Evolutionary conservation across 2,329 filamentous ascomycete species (phyloP), one percentile per base, ranked within the genome.

Genomic region (Penicillium sp.): DNA sequence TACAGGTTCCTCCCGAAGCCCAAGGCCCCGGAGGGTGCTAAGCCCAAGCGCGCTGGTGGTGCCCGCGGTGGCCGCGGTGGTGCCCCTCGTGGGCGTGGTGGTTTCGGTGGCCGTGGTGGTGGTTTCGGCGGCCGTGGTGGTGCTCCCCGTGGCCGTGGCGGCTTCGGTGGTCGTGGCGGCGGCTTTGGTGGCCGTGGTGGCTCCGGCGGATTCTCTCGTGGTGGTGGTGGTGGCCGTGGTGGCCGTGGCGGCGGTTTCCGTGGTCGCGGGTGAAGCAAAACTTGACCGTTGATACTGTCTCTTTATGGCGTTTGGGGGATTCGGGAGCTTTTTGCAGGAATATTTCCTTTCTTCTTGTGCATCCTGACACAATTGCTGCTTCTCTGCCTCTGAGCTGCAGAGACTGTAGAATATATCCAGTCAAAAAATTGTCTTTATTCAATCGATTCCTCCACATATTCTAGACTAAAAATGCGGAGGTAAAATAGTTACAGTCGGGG

Each of bases 1-100:
- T 42, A 18, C 57, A 82, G 80, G 64, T 98, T 98, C 81, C 78
- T 97, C 52, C 93, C 93, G 57, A 95, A 91, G 79, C 92, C 92
- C 47, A 96, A 96, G 79, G 76, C 80, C 44, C 75, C 76, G 52
- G 79, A 78, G 64, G 78, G 87, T 66, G 82, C 84, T 54, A 89
- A 87, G 75, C 78, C 84, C 50, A 87, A 87, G 75, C 82, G 82
- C 64, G 81, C 82, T 40, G 85, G 83, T 59, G 86, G 86, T 56
- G 79, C 76, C 45, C 33, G 33, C 64, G 64, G 78, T 50, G 64
- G 57, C 46, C 61, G 63, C 50, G 65, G 67, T 48, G 68, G 66
- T 27, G 65, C 66, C 46, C 60, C 61, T 31, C 56, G 66, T 47
- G 67, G 55, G 23, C 53, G 57, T 44, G 54, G 55, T 49, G 53